Percentiles rank a stretch among this genome's conserved stretches.
Conservation (phyloP, 2,329 filamentous ascomycete species). For the Paracoccidioides brasiliensis region DNA sequence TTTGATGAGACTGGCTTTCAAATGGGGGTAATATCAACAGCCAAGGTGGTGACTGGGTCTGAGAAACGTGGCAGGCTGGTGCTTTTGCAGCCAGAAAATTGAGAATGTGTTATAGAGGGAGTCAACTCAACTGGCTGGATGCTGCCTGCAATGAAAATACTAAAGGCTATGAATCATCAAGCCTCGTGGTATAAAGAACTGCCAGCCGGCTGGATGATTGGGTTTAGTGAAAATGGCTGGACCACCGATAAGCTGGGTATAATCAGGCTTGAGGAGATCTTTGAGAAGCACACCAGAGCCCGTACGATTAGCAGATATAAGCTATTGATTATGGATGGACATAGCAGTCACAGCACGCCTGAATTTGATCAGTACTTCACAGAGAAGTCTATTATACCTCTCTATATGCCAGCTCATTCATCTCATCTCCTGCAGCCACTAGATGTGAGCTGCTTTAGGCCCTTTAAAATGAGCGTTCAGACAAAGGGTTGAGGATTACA, state of each 20-base stretch:
- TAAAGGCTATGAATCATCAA: slow-evolving; percentile 2
- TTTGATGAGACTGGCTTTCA: slow-evolving; percentile 4
- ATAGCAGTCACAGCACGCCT: not conserved
- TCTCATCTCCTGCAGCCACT: no score
- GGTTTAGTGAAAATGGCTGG: not conserved
- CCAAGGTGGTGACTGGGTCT: slow-evolving; percentile 9
- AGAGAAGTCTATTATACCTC: not conserved
- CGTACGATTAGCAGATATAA: not conserved
- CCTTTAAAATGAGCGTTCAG: no score
- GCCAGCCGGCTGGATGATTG: not conserved
- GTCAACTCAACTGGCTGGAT: slow-evolving; percentile 5
- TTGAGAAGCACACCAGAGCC: not conserved
- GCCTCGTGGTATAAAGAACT: slow-evolving; percentile 1
- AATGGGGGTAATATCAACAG: slow-evolving; percentile 5
- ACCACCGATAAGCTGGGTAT: not conserved
- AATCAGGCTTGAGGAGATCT: slow-evolving; percentile 2
- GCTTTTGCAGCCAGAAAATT: slow-evolving; percentile 12
- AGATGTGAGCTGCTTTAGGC: no score
- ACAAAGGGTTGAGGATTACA: no score
- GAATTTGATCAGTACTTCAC: not conserved
- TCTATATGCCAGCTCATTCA: no score
- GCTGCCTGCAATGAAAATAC: slow-evolving; percentile 1
- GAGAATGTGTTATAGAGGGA: slow-evolving; percentile 10
- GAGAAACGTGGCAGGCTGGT: slow-evolving; percentile 7
- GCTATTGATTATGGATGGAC: not conserved